Evolutionary conservation across 192 early-diverging fungal species (phyloP).

Genomic region (Backusella circina): DNA sequence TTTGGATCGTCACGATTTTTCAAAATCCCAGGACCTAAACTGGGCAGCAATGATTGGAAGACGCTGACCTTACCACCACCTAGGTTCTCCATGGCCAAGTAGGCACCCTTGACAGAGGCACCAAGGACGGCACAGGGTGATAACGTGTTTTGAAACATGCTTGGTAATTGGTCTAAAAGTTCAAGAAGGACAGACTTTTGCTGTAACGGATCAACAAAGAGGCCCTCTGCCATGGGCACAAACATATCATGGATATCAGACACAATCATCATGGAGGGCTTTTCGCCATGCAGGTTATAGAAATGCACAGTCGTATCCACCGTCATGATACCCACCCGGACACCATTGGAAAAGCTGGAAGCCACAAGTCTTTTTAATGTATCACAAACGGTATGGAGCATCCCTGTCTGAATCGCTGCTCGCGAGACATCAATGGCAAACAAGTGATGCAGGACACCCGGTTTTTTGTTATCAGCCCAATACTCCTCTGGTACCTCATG

Average conservation of each 20-base stretch:
- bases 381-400: slow-evolving; percentile 65
- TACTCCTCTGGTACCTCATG: slow-evolving; percentile 81
- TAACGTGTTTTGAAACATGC: slow-evolving; percentile 78
- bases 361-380: slow-evolving; percentile 70
- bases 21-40: slow-evolving; percentile 82
- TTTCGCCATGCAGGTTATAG: slow-evolving; percentile 81
- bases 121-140: slow-evolving; percentile 75
- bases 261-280: slow-evolving; percentile 93
- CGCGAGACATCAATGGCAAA: slow-evolving; percentile 96
- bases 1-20: slow-evolving; percentile 88
- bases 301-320: slow-evolving; percentile 91
- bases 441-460: slow-evolving; percentile 71
- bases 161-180: slow-evolving; percentile 78
- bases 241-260: slow-evolving; percentile 91
- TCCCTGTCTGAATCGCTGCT: slow-evolving; percentile 80
- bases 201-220: slow-evolving; percentile 83
- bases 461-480: slow-evolving; percentile 48
- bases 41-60: slow-evolving; percentile 89
- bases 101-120: slow-evolving; percentile 72
- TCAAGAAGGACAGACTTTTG: slow-evolving; percentile 76
- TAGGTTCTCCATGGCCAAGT: slow-evolving; percentile 61
- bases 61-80: slow-evolving; percentile 83
- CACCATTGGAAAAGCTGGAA: slow-evolving; percentile 47
- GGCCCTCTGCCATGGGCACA: slow-evolving; percentile 89
- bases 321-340: slow-evolving; percentile 84